A percentile compares a stretch with the other conserved stretches of the same genome.
These are phyloP conservation scores for Coccomyxa sp. DNA, from an alignment of 139 green algal genomes.

Conservation along the genomic window DNA sequence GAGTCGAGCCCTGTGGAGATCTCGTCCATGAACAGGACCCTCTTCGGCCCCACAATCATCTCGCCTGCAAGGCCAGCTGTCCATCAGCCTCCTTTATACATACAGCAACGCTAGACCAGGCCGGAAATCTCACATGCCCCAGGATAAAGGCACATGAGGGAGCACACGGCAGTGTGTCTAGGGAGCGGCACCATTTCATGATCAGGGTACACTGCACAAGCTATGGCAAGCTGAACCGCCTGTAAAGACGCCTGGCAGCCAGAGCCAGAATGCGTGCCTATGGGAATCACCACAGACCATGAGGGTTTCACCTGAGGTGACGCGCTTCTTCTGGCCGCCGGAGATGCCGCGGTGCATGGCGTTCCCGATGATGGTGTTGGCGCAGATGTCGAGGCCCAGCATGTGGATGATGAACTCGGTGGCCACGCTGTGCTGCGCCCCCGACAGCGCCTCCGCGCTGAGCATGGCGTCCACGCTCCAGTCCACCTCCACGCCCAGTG, in stretches of 20 bases:
- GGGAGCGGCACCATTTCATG: too few species aligned
- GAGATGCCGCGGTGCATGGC: conserved; percentile 53
- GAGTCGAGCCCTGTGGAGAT: conserved; percentile 58
- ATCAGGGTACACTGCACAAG: too few species aligned
- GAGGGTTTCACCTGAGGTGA: conserved; percentile 38
- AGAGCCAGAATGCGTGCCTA: too few species aligned
- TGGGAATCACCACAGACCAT: not conserved
- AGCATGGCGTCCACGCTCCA: conserved; percentile 25
- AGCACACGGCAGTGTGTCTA: too few species aligned
- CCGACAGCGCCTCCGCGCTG: conserved; percentile 17
- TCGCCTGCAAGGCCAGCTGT: conserved; percentile 19
- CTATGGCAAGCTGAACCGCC: too few species aligned
- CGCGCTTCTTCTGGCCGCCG: conserved; percentile 63
- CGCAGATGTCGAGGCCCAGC: conserved; percentile 38
- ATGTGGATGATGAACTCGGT: conserved; percentile 55
- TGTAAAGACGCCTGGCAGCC: too few species aligned
- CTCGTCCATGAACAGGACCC: conserved; percentile 52
- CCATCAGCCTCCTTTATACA: too few species aligned
- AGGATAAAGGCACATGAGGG: too few species aligned
- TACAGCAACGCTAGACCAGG: too few species aligned
- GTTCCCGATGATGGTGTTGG: conserved; percentile 58
- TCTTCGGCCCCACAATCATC: conserved; percentile 44
- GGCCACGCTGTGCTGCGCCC: conserved; percentile 24
- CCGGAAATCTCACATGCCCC: too few species aligned
- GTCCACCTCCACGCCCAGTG: conserved; percentile 31